Base-by-base conservation (phyloP, 2,329 filamentous ascomycete species). In the Byssochlamys sp. region DNA sequence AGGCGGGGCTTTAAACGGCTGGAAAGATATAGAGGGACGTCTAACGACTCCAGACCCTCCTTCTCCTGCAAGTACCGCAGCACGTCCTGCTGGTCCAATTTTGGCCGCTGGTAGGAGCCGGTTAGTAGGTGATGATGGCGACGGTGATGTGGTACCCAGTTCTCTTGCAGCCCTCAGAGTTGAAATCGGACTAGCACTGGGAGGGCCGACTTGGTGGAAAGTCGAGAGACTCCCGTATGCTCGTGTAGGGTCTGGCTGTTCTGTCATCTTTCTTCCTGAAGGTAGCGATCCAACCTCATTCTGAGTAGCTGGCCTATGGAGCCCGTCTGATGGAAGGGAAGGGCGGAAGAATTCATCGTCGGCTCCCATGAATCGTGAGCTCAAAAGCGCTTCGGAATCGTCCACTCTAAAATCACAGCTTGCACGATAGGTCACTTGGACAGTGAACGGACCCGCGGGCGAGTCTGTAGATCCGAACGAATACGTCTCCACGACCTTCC, bases 1-100 rank as follows among this genome's bases (percentile, higher is more conserved):
- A 1, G 92, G 95, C 10, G 92, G 92, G 12, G 91, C 90, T 73
- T 99, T 99, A 78, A 99, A 99, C 0, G 92, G 91, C 65, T 95
- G 90, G 66, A 96, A 96, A 0, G 90, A 95, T 25, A 96, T 84
- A 0, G 90, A 96, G 5, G 89, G 86, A 55, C 90, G 84, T 65
- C 91, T 83, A 55, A 80, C 80, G 53, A 81, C 75, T 25, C 73
- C 57, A 77, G 72, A 55, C 74, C 80, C 57, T 74, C 78, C 66
- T 77, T 82, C 62, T 75, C 79, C 77, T 73, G 67, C 69, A 51
- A 73, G 63, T 29, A 64, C 62, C 26, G 69, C 69, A 50, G 71
- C 63, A 25, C 71, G 70, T 28, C 71, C 69, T 14, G 61, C 57
- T 27, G 69, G 64, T 27, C 67, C 65, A 33, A 71, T 65, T 55